phyloP scores from a whole-genome alignment of 1,284 basidiomycete genomes.

The Puccinia novopanici region DNA sequence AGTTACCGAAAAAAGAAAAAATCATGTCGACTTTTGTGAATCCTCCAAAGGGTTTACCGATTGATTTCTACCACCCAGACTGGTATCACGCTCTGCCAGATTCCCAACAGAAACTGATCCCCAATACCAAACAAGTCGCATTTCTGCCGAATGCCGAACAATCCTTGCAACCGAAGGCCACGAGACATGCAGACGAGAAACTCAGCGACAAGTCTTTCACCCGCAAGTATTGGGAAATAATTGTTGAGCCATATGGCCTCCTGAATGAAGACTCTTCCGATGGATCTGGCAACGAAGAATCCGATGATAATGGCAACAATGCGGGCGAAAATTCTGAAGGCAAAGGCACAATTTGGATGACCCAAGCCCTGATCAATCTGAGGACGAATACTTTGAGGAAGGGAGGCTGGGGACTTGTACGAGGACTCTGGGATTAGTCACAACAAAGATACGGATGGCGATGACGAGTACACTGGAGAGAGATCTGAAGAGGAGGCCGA shows the following conservation, averaged over 20 bases:
- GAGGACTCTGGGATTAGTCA: too few relatives aligned
- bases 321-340: too few relatives aligned
- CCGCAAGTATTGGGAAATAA: slow-evolving; percentile 13
- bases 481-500: too few relatives aligned
- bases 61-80: slow-evolving; percentile 28
- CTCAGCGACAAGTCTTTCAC: slow-evolving; percentile 6
- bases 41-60: slow-evolving; percentile 17
- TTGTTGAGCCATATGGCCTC: slow-evolving; percentile 26
- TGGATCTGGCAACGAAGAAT: too few relatives aligned
- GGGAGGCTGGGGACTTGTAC: too few relatives aligned
- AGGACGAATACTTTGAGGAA: too few relatives aligned
- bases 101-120: not conserved
- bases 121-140: not conserved
- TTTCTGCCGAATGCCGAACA: slow-evolving; percentile 21
- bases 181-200: slow-evolving; percentile 34
- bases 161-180: slow-evolving; percentile 1
- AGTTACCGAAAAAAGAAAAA: slow-evolving; percentile 13
- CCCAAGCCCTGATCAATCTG: too few relatives aligned
- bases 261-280: not conserved
- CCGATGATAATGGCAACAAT: too few relatives aligned
- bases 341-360: too few relatives aligned
- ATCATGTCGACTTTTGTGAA: not conserved
- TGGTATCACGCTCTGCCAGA: not conserved
- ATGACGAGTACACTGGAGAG: too few relatives aligned
- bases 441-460: too few relatives aligned